Evolutionary conservation across 257 asterid genomes (phyloP).

Genomic region (Jacaranda copaia): DNA sequence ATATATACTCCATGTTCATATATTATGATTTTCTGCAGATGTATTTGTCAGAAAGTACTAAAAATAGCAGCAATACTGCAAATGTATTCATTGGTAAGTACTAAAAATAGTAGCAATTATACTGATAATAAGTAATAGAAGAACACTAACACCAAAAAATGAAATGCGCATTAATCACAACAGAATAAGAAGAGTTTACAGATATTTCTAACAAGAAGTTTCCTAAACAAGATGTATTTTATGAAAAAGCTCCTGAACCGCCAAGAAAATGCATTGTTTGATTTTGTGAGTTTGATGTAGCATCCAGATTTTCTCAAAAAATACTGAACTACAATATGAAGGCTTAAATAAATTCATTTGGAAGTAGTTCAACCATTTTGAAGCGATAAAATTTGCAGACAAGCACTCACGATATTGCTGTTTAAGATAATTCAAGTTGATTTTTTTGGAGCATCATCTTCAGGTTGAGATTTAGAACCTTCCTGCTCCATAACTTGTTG

Average conservation of each 20-base stretch:
- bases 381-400: neutral
- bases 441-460: conserved; percentile 44
- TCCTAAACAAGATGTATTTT: neutral
- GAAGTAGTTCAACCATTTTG: neutral
- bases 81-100: neutral
- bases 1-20: neutral
- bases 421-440: neutral
- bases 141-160: neutral
- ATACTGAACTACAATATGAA: neutral
- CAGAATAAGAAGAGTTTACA: neutral
- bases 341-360: neutral
- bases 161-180: neutral
- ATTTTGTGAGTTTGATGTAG: neutral
- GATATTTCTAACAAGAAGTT: neutral
- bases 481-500: conserved; percentile 77
- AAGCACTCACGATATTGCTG: neutral
- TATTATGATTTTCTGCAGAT: neutral
- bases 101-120: neutral
- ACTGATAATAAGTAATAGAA: neutral
- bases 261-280: neutral
- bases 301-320: neutral
- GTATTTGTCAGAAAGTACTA: neutral
- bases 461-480: conserved; percentile 48
- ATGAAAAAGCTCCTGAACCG: neutral
- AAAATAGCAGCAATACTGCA: neutral